A percentile compares a stretch with the other conserved stretches of the same genome.
These are phyloP conservation scores for Diaporthe australafricana DNA, from an alignment of 2,329 filamentous ascomycete genomes.

Conservation along the genomic window DNA sequence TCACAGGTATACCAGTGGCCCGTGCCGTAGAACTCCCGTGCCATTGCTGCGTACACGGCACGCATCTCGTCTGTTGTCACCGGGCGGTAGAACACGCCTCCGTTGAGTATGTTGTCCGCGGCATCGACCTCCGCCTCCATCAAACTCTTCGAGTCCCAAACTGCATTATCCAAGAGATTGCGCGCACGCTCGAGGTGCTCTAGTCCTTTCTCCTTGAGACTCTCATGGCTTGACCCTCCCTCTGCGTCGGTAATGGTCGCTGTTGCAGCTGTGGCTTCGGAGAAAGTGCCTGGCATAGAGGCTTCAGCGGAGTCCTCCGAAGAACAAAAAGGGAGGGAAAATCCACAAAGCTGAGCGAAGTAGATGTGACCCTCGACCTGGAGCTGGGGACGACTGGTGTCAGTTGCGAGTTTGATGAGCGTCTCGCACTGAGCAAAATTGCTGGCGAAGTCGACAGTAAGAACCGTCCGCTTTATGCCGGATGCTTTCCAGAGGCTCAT, in stretches of 20 bases:
- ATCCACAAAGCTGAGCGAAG: slow-evolving; percentile 58
- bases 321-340: slow-evolving; percentile 50
- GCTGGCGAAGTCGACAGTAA: slow-evolving; percentile 43
- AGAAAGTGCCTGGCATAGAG: background rate
- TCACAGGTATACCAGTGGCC: slow-evolving; percentile 73
- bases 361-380: slow-evolving; percentile 63
- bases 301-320: background rate
- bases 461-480: background rate
- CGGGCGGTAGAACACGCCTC: slow-evolving; percentile 58
- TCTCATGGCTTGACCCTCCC: background rate
- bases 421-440: slow-evolving; percentile 53
- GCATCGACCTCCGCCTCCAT: slow-evolving; percentile 59
- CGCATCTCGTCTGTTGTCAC: slow-evolving; percentile 64
- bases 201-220: slow-evolving; percentile 25
- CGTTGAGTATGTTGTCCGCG: slow-evolving; percentile 57
- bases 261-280: background rate
- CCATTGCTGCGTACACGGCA: slow-evolving; percentile 64
- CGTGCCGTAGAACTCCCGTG: slow-evolving; percentile 59
- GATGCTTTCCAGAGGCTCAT: slow-evolving; percentile 36
- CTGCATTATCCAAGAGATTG: slow-evolving; percentile 36
- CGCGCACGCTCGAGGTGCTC: slow-evolving; percentile 40
- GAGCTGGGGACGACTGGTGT: slow-evolving; percentile 52
- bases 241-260: background rate
- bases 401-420: slow-evolving; percentile 53
- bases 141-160: slow-evolving; percentile 43